A percentile compares a stretch with the other conserved stretches of the same genome.
phyloP scores from a whole-genome alignment of 306 rosid species.

The Mimosa pudica region DNA sequence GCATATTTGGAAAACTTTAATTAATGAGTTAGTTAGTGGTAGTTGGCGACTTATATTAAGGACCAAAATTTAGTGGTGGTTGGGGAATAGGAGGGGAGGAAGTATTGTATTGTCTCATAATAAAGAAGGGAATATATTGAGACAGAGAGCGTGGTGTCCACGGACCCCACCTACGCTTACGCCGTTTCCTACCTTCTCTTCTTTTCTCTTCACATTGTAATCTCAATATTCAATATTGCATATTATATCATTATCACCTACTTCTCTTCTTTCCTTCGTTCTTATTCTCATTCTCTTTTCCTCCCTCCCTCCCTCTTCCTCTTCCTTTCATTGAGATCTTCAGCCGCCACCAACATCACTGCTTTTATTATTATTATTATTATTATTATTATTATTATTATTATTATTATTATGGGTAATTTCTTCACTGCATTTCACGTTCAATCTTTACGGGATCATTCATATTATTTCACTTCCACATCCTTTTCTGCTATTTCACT shows the following conservation, averaged over 20 bases:
- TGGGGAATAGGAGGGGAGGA: no score
- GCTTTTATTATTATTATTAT: background rate
- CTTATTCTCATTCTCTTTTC: background rate
- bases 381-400: no score
- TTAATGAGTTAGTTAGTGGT: no score
- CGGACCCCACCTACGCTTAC: background rate
- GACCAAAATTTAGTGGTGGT: no score
- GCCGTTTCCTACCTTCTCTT: conserved; percentile 2
- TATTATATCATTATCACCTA: no score
- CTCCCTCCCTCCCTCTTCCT: background rate
- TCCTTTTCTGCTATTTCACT: background rate
- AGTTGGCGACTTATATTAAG: no score
- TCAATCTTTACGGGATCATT: background rate
- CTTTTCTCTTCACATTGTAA: background rate
- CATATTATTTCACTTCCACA: background rate
- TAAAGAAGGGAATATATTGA: background rate
- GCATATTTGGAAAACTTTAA: no score
- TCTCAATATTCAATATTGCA: no score
- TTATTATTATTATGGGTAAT: conserved; percentile 43
- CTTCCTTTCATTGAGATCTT: background rate
- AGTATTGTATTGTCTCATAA: no score
- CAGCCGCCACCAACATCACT: background rate
- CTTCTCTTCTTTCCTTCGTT: background rate
- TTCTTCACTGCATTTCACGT: background rate
- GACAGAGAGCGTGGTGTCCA: background rate